Evolutionary conservation across 2,329 filamentous ascomycete genomes (phyloP).

Genomic region (Hymenotorrendiella dingleyae): DNA sequence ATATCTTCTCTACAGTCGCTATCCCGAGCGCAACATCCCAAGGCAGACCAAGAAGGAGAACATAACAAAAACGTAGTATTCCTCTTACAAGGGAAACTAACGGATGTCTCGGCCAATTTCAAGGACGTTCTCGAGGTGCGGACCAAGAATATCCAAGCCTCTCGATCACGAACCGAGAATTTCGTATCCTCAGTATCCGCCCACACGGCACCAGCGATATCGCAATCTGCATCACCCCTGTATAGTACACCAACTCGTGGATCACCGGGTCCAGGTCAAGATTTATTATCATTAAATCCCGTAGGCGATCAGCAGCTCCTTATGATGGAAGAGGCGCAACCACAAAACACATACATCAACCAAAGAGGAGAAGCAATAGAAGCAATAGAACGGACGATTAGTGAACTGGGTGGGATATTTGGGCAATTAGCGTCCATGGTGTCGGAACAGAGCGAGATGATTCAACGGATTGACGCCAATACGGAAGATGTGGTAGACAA

Average conservation of each 20-base stretch:
- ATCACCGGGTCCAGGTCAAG: conserved; percentile 57
- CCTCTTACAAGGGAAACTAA: conserved; percentile 83
- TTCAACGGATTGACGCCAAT: conserved; percentile 93
- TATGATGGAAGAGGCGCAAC: conserved; percentile 88
- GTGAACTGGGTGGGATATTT: conserved; percentile 86
- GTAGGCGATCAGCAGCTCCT: conserved; percentile 82
- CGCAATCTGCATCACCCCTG: conserved; percentile 75
- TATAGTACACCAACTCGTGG: conserved; percentile 73
- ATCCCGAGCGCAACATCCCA: conserved; percentile 69
- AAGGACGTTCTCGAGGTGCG: conserved; percentile 95
- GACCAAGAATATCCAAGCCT: conserved; percentile 97
- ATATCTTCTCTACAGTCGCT: conserved; percentile 78
- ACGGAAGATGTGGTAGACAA: conserved; percentile 98
- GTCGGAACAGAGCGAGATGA: conserved; percentile 94
- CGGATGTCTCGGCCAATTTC: conserved; percentile 90
- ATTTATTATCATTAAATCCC: conserved; percentile 79
- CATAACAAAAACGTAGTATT: conserved; percentile 98
- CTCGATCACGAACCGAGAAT: conserved; percentile 85
- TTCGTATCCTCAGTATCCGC: conserved; percentile 88
- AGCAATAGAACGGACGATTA: conserved; percentile 91
- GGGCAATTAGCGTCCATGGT: conserved; percentile 96
- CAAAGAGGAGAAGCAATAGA: conserved; percentile 94
- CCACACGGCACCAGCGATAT: conserved; percentile 60
- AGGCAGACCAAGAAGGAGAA: conserved; percentile 76
- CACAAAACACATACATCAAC: conserved; percentile 82